Conservation (phyloP, 2,329 filamentous ascomycete genomes). For the Sodiomyces alkalinus region DNA sequence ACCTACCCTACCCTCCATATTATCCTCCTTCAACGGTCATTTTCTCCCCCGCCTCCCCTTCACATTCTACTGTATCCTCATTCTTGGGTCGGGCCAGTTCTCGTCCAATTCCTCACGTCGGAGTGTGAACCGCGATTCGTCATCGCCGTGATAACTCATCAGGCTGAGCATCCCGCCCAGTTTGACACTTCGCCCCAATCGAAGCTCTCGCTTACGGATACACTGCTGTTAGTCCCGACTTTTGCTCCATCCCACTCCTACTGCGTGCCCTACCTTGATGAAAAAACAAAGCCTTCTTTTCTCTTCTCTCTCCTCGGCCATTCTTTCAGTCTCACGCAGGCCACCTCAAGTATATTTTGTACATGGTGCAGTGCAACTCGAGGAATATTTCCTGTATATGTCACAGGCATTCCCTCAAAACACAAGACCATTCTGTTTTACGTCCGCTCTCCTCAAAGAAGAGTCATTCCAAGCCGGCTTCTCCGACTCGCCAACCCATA, state of each 20-base stretch:
- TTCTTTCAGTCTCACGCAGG: background rate
- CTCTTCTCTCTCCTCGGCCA: background rate
- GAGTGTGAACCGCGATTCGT: too few relatives aligned
- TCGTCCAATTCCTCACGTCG: too few relatives aligned
- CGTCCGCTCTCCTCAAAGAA: too few relatives aligned
- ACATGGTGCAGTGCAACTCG: background rate
- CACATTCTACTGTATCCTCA: too few relatives aligned
- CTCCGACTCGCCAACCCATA: too few relatives aligned
- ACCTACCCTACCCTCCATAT: too few relatives aligned
- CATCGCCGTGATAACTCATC: too few relatives aligned
- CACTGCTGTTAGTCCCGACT: background rate
- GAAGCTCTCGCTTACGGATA: conserved; percentile 1
- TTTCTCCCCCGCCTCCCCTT: background rate
- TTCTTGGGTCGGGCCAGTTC: too few relatives aligned
- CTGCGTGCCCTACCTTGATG: too few relatives aligned
- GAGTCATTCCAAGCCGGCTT: too few relatives aligned
- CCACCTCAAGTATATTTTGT: background rate
- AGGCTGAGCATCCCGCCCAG: background rate
- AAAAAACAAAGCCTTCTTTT: background rate
- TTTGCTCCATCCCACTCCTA: background rate
- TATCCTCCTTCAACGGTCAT: background rate
- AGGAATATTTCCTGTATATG: background rate
- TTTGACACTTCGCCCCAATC: conserved; percentile 1
- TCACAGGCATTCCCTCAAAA: background rate
- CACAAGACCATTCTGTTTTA: background rate